phyloP scores from a whole-genome alignment of 805 yeast genomes.

The Candida sonorensis region DNA sequence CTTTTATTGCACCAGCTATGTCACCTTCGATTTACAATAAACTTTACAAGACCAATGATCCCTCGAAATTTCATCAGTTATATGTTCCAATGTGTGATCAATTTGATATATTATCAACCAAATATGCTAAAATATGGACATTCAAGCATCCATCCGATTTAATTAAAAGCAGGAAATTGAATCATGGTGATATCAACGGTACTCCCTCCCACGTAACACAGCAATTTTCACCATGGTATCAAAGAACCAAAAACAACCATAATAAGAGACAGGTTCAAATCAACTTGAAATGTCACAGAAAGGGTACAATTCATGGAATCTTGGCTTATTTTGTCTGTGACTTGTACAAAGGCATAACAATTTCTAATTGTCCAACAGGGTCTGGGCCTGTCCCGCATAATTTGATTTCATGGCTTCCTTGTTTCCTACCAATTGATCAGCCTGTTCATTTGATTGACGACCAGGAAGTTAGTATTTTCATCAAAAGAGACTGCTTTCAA shows the following conservation, averaged over 20 bases:
- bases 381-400: constrained; percentile 32
- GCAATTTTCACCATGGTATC: background rate
- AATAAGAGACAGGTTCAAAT: constrained; percentile 18
- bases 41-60: constrained; percentile 13
- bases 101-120: constrained; percentile 37
- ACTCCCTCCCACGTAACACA: background rate
- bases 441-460: constrained; percentile 49
- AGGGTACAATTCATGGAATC: constrained; percentile 63
- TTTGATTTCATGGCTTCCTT: constrained; percentile 63
- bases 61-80: constrained; percentile 15
- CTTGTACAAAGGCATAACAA: constrained; percentile 50
- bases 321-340: constrained; percentile 69
- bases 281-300: constrained; percentile 36
- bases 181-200: background rate
- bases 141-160: constrained; percentile 38
- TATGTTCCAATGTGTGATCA: constrained; percentile 27
- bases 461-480: constrained; percentile 44
- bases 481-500: constrained; percentile 40
- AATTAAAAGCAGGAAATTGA: background rate
- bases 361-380: constrained; percentile 43
- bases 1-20: constrained; percentile 61
- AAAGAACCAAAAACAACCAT: constrained; percentile 10
- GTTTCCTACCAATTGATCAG: constrained; percentile 51
- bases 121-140: constrained; percentile 50
- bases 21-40: constrained; percentile 45